Evolutionary conservation across 306 rosid genomes (phyloP), one percentile per base, ranked within the genome.

Genomic region (Prunus campanulata): DNA sequence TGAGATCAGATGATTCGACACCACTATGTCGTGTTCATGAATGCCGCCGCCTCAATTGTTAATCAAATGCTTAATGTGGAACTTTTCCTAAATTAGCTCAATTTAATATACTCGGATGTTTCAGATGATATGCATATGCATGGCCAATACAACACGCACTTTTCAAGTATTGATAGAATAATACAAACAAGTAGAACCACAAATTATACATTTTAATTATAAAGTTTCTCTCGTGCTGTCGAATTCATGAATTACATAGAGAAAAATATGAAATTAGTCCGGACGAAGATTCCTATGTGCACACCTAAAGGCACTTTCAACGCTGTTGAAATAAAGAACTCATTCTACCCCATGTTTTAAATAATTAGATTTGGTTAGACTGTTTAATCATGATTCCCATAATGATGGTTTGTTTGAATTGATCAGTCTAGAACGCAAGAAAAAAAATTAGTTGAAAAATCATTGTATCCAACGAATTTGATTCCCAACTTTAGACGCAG

Each of bases 1-100:
- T 76, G 69, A 77, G 85, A 85, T 83, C 77, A 78, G 80, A 82
- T 78, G 90, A 87, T 77, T 85, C 86, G 89, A 84, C 91, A 78
- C 86, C 88, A 88, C 80, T 74, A 77, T 72, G 74, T 76, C 87
- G 75, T 80, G 72, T 86, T 85, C 82, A 66, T 76, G 57, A 80
- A 67, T 77, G 70, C 75, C 72, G 84, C 89, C 81, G 75, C 73
- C 76, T 68, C 25, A 15, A 50, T 9, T 47, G 9, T 70, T 64
- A 5, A 50, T 63, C 48, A 46, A 47, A 57, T 35, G 20, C 29
- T 56, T 14, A 35, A 30, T 7, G 11, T 47, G 3, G 13, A 29
- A 46, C 57, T 44, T 62, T 30, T 20, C 44, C 22, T 30, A 13
- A 61, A 24, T 57, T 15, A 3, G 56, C 25, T 39, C 22, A n/a